Evolutionary conservation across 2,329 filamentous ascomycete genomes (phyloP).

Genomic region (Leptodontidium sp.): DNA sequence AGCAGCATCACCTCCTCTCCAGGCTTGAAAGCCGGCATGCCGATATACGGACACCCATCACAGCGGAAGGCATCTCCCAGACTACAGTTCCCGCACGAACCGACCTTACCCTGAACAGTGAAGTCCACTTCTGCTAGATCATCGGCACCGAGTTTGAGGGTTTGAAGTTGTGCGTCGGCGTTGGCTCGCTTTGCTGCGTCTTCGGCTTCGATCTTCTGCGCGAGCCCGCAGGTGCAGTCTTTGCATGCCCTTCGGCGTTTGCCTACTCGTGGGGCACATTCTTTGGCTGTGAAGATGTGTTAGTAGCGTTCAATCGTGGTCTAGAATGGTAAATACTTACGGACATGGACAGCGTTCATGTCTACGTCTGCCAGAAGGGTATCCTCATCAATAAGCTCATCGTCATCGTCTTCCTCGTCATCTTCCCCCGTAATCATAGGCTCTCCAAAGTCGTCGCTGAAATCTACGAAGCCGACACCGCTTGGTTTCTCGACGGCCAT

Average conservation of each 20-base stretch:
- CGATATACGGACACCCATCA: constrained; percentile 82
- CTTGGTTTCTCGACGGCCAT: constrained; percentile 50
- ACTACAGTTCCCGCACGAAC: constrained; percentile 92
- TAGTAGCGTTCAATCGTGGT: constrained; percentile 15
- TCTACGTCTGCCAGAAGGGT: constrained; percentile 87
- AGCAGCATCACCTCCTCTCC: constrained; percentile 91
- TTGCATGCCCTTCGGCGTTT: constrained; percentile 95
- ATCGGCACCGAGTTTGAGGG: constrained; percentile 75
- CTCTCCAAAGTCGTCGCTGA: constrained; percentile 68
- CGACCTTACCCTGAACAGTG: constrained; percentile 95
- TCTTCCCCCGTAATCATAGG: constrained; percentile 59
- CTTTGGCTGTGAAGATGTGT: constrained; percentile 65
- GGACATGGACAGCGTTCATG: constrained; percentile 78
- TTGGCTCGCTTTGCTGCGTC: constrained; percentile 72
- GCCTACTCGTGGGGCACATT: constrained; percentile 86
- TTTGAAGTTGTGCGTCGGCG: constrained; percentile 70
- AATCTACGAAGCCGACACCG: constrained; percentile 74
- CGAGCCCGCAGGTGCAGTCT: constrained; percentile 95
- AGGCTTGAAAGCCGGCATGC: constrained; percentile 94
- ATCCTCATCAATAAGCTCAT: constrained; percentile 92
- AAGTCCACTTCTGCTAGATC: constrained; percentile 94
- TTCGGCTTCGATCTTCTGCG: constrained; percentile 85
- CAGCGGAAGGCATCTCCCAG: constrained; percentile 89
- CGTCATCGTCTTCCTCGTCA: constrained; percentile 50
- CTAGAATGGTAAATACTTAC: constrained; percentile 62